Conservation (phyloP, 352 stramenopile genomes). For the Phytophthora nicotianae region DNA sequence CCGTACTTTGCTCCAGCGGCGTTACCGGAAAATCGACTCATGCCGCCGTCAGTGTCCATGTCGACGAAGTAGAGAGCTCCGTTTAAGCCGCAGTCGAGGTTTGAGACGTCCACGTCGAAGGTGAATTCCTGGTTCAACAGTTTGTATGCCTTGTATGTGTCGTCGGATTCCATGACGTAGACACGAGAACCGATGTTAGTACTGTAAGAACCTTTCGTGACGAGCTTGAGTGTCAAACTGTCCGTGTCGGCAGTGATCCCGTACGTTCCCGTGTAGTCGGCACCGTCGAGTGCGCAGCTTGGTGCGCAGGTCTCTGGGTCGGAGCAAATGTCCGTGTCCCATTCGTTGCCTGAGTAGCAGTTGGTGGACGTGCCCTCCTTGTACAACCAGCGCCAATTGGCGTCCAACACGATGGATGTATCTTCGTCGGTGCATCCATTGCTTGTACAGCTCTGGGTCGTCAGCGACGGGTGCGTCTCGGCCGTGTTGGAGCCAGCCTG, state of each 20-base stretch:
- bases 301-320: slow-evolving; percentile 49
- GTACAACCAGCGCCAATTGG: slow-evolving; percentile 68
- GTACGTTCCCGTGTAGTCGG: slow-evolving; percentile 60
- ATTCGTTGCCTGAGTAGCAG: slow-evolving; percentile 60
- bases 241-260: slow-evolving; percentile 37
- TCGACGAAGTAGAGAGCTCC: slow-evolving; percentile 71
- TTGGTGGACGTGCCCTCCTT: slow-evolving; percentile 52
- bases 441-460: slow-evolving; percentile 25
- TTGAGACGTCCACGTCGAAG: slow-evolving; percentile 66
- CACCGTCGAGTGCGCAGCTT: slow-evolving; percentile 55
- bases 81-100: slow-evolving; percentile 57
- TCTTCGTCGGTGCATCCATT: slow-evolving; percentile 37
- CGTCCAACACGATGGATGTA: slow-evolving; percentile 63
- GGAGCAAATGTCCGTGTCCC: slow-evolving; percentile 47
- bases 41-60: slow-evolving; percentile 63
- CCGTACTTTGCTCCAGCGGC: slow-evolving; percentile 31
- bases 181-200: slow-evolving; percentile 62
- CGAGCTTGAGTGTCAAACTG: slow-evolving; percentile 48
- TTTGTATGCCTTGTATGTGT: slow-evolving; percentile 55
- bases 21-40: slow-evolving; percentile 19
- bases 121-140: slow-evolving; percentile 71
- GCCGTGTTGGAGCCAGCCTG: slow-evolving; percentile 22
- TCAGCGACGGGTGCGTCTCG: slow-evolving; percentile 53
- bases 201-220: slow-evolving; percentile 54
- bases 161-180: slow-evolving; percentile 48